Evolutionary conservation across 139 green algal genomes (phyloP), one percentile per base, ranked within the genome.

Genomic region (Desmodesmus armatus): DNA sequence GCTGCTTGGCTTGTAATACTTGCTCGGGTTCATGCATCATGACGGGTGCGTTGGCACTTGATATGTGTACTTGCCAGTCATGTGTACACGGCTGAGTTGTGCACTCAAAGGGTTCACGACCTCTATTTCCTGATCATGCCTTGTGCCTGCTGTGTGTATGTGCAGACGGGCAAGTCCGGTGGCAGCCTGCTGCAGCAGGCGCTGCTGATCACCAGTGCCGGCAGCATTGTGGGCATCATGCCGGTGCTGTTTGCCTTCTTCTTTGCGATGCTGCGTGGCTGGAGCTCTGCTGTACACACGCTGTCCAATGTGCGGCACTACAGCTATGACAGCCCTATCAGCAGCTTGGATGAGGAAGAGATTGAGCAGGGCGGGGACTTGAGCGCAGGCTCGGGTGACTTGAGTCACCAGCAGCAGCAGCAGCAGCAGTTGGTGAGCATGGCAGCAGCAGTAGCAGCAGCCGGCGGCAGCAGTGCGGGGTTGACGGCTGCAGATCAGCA

Each of bases 191-290:
- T 92, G 79, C 91, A 92, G 73, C 92, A 93, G 85, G 88, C 75
- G 44, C 87, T 95, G 88, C 85, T 96, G 77, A 49, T 96, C 66
- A 29, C 88, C 3, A 92, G 82, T 74, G 93, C 90, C 17, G 95
- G 95, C 55, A 87, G 85, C 25, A 89, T 97, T 40, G 81, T 88
- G 2, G 89, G 88, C 41, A 94, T 93, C 72, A 88, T 97, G 49
- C 95, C 95, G 0, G 70, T 96, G 66, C 92, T 98, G 83, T 92
- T 91, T 44, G 43, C 88, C 9, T 88, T 94, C 2, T 98, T 93
- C 83, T 89, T 94, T 35, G 25, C 84, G 41, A 97, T 98, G 88
- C 89, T 95, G 58, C 40, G 83, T 3, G 87, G 80, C 43, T 98
- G 95, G 94, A 78, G 80, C 13, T 40, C n/a, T 3, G 80, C 88